phyloP scores from a whole-genome alignment of 75 land plant species.

The Sequoia sempervirens region DNA sequence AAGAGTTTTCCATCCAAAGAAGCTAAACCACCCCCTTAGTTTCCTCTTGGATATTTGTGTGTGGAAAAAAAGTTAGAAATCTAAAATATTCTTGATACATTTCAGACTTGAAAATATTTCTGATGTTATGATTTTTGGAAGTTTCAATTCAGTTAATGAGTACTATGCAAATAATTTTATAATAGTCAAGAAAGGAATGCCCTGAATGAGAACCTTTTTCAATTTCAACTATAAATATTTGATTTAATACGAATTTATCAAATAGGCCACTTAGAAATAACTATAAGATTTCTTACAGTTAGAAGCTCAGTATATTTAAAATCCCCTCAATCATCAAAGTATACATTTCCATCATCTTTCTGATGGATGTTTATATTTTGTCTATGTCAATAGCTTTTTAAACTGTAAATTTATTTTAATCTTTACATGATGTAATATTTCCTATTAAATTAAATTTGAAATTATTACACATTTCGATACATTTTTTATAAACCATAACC shows the following conservation, averaged over 20 bases:
- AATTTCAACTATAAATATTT: background rate
- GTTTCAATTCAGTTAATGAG: background rate
- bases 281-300: background rate
- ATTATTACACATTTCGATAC: background rate
- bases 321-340: background rate
- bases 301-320: background rate
- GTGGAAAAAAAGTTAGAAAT: background rate
- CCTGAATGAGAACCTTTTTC: background rate
- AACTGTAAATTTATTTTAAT: background rate
- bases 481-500: background rate
- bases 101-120: background rate
- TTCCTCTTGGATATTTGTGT: background rate
- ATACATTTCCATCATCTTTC: background rate
- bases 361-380: background rate
- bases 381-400: background rate
- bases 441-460: background rate
- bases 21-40: constrained; percentile 2
- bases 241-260: background rate
- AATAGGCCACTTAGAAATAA: background rate
- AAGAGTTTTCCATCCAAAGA: constrained; percentile 12
- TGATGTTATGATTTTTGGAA: background rate
- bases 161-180: background rate
- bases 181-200: background rate
- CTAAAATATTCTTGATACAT: background rate
- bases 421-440: background rate